Conservation (phyloP, 2,329 filamentous ascomycete species). For the Xylaria multiplex region DNA sequence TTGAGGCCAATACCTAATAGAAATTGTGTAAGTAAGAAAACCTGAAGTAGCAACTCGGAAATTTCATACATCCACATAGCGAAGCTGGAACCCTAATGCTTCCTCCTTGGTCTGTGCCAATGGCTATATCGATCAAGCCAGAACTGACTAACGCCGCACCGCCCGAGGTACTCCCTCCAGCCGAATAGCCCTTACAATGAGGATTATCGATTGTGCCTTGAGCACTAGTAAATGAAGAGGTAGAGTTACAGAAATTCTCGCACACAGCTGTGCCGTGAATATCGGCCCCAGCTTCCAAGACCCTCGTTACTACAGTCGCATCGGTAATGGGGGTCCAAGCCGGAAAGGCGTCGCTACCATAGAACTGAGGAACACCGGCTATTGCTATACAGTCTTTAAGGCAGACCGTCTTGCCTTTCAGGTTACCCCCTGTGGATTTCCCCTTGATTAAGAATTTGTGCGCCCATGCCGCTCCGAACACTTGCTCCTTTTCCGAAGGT, state of each 20-base stretch:
- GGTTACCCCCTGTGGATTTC: constrained; percentile 43
- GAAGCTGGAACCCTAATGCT: constrained; percentile 58
- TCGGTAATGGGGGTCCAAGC: constrained; percentile 63
- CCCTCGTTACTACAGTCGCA: constrained; percentile 62
- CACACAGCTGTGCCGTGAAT: constrained; percentile 63
- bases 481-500: constrained; percentile 54
- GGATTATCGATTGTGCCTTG: constrained; percentile 61
- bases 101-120: constrained; percentile 57
- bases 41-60: not conserved
- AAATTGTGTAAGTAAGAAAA: not conserved
- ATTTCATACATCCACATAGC: constrained; percentile 46
- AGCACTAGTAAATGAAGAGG: constrained; percentile 58
- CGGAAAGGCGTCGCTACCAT: constrained; percentile 60
- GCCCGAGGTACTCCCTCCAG: constrained; percentile 61
- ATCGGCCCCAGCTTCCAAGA: constrained; percentile 60
- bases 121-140: constrained; percentile 47
- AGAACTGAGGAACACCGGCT: constrained; percentile 63
- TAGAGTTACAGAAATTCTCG: constrained; percentile 63
- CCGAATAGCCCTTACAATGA: constrained; percentile 55
- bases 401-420: constrained; percentile 57
- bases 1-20: constrained; percentile 54
- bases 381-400: constrained; percentile 67
- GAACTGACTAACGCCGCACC: constrained; percentile 58
- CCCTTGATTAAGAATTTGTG: constrained; percentile 59
- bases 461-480: constrained; percentile 61